These are phyloP conservation scores for Coccomyxa sp. DNA, from an alignment of 139 green algal species.

Conservation along the genomic window DNA sequence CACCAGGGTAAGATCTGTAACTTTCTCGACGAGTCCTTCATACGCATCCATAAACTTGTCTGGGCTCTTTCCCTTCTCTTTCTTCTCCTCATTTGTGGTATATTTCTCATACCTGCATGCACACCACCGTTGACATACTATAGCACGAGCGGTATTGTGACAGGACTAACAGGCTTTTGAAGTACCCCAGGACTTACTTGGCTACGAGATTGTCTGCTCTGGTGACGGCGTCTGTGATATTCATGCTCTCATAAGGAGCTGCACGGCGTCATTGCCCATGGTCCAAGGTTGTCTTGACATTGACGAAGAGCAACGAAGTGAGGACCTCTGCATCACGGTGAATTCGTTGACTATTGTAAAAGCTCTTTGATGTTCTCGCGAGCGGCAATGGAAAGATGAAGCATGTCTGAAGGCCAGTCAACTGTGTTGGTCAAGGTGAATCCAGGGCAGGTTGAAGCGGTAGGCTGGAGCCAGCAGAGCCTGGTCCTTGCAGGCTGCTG, in stretches of 20 bases:
- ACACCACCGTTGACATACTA: too few species aligned
- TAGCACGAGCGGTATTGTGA: too few species aligned
- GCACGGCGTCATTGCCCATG: not conserved
- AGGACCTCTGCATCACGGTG: not conserved
- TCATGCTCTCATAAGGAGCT: conserved; percentile 4
- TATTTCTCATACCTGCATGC: conserved; percentile 77
- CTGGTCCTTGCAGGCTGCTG: too few species aligned
- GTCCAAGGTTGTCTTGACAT: too few species aligned
- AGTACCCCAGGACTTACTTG: too few species aligned
- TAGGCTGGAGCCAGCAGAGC: too few species aligned
- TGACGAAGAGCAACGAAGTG: not conserved
- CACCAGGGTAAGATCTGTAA: conserved; percentile 67
- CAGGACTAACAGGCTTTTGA: too few species aligned
- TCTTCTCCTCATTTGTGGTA: conserved; percentile 28
- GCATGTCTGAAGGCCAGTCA: not conserved
- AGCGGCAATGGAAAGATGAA: not conserved
- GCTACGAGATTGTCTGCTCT: conserved; percentile 14
- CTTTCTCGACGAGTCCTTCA: conserved; percentile 42
- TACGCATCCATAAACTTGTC: conserved; percentile 71
- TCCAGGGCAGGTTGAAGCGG: too few species aligned
- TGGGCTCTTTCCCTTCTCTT: conserved; percentile 22
- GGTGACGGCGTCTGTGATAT: conserved; percentile 14
- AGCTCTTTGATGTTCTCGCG: not conserved
- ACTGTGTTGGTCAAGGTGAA: too few species aligned
- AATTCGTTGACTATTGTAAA: not conserved